A percentile compares a stretch with the other conserved stretches of the same genome.
Evolutionary conservation across 1,284 basidiomycete species (phyloP).

Genomic region (Gymnopus androsaceus): DNA sequence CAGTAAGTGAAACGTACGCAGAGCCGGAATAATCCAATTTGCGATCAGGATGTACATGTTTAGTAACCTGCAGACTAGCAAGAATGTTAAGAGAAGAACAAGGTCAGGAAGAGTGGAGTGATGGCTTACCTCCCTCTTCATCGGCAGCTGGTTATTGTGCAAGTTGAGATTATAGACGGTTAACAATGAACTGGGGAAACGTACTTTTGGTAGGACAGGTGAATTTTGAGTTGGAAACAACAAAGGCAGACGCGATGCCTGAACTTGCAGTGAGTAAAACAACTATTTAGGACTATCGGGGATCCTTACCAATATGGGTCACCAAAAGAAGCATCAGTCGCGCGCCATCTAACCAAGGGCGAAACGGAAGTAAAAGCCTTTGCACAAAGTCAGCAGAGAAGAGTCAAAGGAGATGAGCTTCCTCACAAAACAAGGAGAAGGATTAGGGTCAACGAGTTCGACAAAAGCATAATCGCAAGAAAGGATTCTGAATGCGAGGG

Average conservation of each 20-base stretch:
- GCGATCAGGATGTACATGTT: constrained; percentile 51
- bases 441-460: constrained; percentile 50
- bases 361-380: constrained; percentile 55
- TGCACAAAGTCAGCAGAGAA: background rate
- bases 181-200: constrained; percentile 6
- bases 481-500: constrained; percentile 33
- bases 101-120: too few species aligned
- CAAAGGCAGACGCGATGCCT: constrained; percentile 52
- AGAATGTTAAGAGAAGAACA: too few species aligned
- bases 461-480: constrained; percentile 45
- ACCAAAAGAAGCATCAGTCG: constrained; percentile 50
- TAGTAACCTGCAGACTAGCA: constrained; percentile 51
- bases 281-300: background rate
- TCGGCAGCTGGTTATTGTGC: constrained; percentile 35
- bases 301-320: constrained; percentile 43
- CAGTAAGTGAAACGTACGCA: constrained; percentile 41
- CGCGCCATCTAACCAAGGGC: constrained; percentile 58
- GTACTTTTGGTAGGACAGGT: constrained; percentile 46
- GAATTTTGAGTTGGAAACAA: constrained; percentile 43
- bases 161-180: background rate
- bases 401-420: background rate
- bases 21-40: constrained; percentile 56
- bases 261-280: background rate
- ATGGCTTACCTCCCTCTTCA: constrained; percentile 40
- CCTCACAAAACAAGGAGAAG: constrained; percentile 56